Evolutionary conservation across 2,329 filamentous ascomycete genomes (phyloP).

Genomic region (Kalmusia sp.): DNA sequence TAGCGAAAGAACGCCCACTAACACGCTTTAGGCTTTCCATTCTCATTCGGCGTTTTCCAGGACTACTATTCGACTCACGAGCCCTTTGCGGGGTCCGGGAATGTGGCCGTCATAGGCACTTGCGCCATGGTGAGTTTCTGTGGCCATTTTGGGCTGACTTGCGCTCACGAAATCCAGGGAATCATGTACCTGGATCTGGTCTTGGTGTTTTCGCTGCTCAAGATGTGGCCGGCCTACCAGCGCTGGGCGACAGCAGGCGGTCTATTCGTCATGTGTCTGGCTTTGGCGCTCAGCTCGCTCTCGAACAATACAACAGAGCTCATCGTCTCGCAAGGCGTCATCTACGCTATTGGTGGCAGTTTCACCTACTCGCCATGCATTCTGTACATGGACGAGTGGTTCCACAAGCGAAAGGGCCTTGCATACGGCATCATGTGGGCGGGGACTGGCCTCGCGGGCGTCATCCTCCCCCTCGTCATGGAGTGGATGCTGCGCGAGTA

Average conservation of each 20-base stretch:
- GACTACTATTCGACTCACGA: constrained; percentile 69
- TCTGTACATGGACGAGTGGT: constrained; percentile 69
- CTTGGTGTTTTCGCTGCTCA: constrained; percentile 37
- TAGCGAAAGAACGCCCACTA: constrained; percentile 1
- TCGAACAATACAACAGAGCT: constrained; percentile 61
- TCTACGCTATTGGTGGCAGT: constrained; percentile 66
- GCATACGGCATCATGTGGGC: constrained; percentile 70
- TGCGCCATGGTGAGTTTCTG: constrained; percentile 62
- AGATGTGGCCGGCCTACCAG: constrained; percentile 40
- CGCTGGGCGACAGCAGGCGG: constrained; percentile 42
- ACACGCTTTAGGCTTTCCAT: constrained; percentile 64
- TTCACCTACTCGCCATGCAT: constrained; percentile 65
- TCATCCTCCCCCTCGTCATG: constrained; percentile 52
- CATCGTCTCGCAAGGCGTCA: constrained; percentile 66
- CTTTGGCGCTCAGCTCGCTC: constrained; percentile 55
- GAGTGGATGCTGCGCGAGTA: constrained; percentile 47
- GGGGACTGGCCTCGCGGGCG: constrained; percentile 51
- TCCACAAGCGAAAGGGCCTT: constrained; percentile 63
- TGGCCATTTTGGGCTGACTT: constrained; percentile 50
- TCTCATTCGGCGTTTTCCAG: constrained; percentile 74
- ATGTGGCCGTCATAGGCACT: constrained; percentile 70
- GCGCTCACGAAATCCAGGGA: constrained; percentile 28
- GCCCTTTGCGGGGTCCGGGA: constrained; percentile 61
- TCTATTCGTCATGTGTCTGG: constrained; percentile 42
- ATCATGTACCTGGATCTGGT: constrained; percentile 7